Evolutionary conservation across 345 rosid species (phyloP).

Genomic region (Euphorbia tirucalli): DNA sequence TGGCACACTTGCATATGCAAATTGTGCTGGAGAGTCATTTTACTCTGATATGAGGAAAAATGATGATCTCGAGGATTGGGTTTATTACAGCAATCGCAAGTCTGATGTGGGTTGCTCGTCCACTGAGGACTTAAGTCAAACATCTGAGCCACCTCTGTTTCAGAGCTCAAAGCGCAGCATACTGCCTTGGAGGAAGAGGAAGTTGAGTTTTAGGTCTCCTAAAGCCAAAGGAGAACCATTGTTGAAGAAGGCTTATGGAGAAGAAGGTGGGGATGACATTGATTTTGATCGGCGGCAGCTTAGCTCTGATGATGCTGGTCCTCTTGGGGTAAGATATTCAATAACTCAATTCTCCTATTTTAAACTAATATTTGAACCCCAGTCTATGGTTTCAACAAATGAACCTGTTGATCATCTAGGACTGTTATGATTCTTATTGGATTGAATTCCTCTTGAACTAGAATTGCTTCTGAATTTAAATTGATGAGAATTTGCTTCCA

Average conservation of each 20-base stretch:
- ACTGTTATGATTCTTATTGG: too few relatives aligned
- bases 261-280: slow-evolving; percentile 99
- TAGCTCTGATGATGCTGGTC: slow-evolving; percentile 67
- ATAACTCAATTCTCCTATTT: background rate
- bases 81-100: slow-evolving; percentile 75
- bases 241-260: slow-evolving; percentile 81
- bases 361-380: background rate
- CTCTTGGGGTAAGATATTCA: slow-evolving; percentile 44
- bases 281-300: slow-evolving; percentile 94
- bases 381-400: background rate
- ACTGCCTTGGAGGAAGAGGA: slow-evolving; percentile 90
- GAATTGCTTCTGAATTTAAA: slow-evolving; percentile 2
- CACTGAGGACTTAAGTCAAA: slow-evolving; percentile 40
- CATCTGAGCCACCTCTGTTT: slow-evolving; percentile 47
- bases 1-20: slow-evolving; percentile 78
- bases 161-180: slow-evolving; percentile 62
- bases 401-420: background rate
- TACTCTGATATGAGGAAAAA: slow-evolving; percentile 43
- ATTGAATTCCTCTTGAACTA: too few relatives aligned
- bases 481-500: slow-evolving; percentile 34
- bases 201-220: slow-evolving; percentile 79
- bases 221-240: slow-evolving; percentile 88
- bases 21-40: slow-evolving; percentile 67
- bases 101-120: slow-evolving; percentile 56
- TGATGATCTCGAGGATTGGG: slow-evolving; percentile 69